Conservation (phyloP, 2,329 filamentous ascomycete genomes). For the Pseudogymnoascus sp. region DNA sequence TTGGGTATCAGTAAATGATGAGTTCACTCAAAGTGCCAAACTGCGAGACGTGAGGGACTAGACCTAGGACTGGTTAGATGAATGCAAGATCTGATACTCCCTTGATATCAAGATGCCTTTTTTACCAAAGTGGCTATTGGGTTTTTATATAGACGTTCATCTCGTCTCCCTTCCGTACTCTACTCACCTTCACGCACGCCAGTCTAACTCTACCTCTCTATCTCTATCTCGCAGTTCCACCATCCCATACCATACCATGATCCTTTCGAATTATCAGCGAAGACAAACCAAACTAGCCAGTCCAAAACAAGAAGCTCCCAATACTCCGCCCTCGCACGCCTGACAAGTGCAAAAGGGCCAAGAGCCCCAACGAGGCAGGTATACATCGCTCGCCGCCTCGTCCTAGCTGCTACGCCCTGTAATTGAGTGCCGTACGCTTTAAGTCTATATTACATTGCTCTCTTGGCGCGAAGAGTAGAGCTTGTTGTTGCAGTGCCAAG, state of each 20-base stretch:
- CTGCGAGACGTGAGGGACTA: not conserved
- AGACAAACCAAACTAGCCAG: not conserved
- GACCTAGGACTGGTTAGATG: not conserved
- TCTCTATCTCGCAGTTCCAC: not conserved
- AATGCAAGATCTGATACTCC: not conserved
- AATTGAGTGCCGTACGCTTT: not conserved
- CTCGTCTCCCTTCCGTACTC: not conserved
- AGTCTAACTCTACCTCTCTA: not conserved
- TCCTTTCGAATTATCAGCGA: not conserved
- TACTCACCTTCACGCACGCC: not conserved
- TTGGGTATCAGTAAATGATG: not conserved
- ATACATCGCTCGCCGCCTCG: not conserved
- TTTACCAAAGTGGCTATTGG: not conserved
- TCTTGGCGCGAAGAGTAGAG: not conserved
- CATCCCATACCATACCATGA: not conserved
- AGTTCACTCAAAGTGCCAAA: not conserved
- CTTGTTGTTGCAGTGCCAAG: not conserved
- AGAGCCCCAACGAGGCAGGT: conserved; percentile 4
- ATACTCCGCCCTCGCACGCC: not conserved
- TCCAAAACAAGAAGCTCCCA: conserved; percentile 2
- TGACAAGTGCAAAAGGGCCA: not conserved
- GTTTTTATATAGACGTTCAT: not conserved
- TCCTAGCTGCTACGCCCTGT: not conserved
- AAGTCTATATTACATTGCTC: conserved; percentile 2
- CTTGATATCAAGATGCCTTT: not conserved